Evolutionary conservation across 257 asterid species (phyloP).

Genomic region (Scutellaria minor): DNA sequence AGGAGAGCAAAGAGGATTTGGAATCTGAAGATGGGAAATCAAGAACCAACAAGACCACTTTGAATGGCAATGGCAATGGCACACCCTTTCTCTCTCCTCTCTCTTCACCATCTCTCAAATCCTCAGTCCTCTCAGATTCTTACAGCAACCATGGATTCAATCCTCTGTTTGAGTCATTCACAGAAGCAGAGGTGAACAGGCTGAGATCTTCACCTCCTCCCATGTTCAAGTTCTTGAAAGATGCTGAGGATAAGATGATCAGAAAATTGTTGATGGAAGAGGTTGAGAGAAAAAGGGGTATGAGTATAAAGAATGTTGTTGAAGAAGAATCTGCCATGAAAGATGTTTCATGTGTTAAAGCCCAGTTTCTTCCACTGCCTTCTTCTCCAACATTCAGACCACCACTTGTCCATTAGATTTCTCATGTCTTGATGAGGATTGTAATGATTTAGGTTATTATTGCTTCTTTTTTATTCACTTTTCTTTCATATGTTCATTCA

Average conservation of each 20-base stretch:
- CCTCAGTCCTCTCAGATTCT: conserved; percentile 39
- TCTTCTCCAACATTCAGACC: conserved; percentile 45
- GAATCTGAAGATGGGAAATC: conserved; percentile 84
- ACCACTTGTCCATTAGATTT: background rate
- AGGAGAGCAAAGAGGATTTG: conserved; percentile 88
- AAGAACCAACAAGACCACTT: conserved; percentile 32
- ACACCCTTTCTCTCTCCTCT: conserved; percentile 67
- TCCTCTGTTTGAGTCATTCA: conserved; percentile 73
- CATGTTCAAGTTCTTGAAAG: conserved; percentile 81
- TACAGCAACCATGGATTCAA: conserved; percentile 62
- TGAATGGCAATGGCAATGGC: conserved; percentile 18
- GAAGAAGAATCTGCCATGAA: conserved; percentile 27
- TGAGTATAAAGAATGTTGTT: conserved; percentile 23
- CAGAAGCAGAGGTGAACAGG: conserved; percentile 57
- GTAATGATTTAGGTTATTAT: conserved; percentile 26
- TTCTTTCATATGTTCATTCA: conserved; percentile 23
- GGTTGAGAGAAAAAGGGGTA: conserved; percentile 49
- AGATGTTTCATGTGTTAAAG: conserved; percentile 42
- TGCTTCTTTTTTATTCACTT: background rate
- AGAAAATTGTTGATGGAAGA: conserved; percentile 55
- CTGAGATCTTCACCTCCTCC: conserved; percentile 94
- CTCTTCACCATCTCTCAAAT: conserved; percentile 66
- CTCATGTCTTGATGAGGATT: too few relatives aligned
- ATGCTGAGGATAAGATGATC: conserved; percentile 86
- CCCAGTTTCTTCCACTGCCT: conserved; percentile 70